A percentile compares a stretch with the other conserved stretches of the same genome.
Evolutionary conservation across 192 early-diverging fungal species (phyloP).

Genomic region (Rhizoclosmatium globosum): DNA sequence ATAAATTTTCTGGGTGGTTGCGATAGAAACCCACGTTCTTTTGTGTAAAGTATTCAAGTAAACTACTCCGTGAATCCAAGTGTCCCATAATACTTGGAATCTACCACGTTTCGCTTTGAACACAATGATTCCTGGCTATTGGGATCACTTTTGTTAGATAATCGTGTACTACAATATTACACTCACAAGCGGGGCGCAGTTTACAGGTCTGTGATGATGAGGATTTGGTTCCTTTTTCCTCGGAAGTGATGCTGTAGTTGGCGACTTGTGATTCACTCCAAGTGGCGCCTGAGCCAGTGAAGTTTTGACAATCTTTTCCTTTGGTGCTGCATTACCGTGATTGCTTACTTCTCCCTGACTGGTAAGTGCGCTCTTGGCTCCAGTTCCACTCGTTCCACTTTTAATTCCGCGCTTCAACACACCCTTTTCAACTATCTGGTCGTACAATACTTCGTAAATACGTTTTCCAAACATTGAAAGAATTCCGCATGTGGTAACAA

Average conservation of each 20-base stretch:
- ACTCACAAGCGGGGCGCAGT: background rate
- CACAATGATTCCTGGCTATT: background rate
- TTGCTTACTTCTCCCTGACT: no score
- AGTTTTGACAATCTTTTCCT: background rate
- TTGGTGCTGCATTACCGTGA: no score
- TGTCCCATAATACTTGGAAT: background rate
- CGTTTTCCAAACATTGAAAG: background rate
- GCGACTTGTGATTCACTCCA: background rate
- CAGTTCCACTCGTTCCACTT: background rate
- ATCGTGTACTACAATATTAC: background rate
- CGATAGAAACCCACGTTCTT: background rate
- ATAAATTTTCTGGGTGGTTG: background rate
- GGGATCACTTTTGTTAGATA: background rate
- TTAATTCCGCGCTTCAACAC: background rate
- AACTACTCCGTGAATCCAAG: background rate
- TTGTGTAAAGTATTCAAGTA: conserved; percentile 6
- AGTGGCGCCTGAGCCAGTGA: background rate
- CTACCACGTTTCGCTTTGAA: background rate
- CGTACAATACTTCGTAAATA: background rate
- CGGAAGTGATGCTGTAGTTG: background rate
- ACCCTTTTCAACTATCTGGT: background rate
- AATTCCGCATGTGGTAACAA: background rate
- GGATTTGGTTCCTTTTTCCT: no score
- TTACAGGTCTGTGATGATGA: no score
- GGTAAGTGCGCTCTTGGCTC: background rate